phyloP scores from a whole-genome alignment of 306 rosid genomes.

The Ormosia semicastrata region DNA sequence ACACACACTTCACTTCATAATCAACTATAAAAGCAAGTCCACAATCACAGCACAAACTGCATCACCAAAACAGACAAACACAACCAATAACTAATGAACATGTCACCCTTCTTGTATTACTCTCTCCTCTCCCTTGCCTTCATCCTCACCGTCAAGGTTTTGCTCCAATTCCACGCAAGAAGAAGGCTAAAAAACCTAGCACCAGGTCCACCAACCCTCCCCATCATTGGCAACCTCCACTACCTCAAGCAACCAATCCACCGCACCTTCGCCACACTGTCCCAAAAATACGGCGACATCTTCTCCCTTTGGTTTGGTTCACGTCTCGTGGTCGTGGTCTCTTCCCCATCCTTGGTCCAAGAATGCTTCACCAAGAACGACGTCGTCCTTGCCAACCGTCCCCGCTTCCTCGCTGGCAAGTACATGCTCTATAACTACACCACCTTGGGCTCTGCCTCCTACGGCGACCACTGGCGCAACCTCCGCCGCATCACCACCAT shows the following conservation, averaged over 20 bases:
- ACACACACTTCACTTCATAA: too few species aligned
- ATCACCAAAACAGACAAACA: neutral
- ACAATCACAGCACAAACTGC: too few species aligned
- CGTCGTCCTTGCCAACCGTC: constrained; percentile 14
- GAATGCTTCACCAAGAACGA: constrained; percentile 28
- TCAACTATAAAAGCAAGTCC: too few species aligned
- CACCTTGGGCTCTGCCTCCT: constrained; percentile 4
- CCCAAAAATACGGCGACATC: constrained; percentile 18
- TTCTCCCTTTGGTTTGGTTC: constrained; percentile 30
- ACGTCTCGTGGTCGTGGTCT: constrained; percentile 21
- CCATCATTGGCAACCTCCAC: constrained; percentile 35
- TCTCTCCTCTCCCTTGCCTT: constrained; percentile 1
- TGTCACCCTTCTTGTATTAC: neutral
- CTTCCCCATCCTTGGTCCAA: constrained; percentile 8
- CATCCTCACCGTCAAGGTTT: neutral
- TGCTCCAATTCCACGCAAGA: constrained; percentile 16
- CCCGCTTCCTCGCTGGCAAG: constrained; percentile 6
- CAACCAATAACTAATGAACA: neutral
- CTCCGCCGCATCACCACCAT: constrained; percentile 30
- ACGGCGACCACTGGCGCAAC: constrained; percentile 39
- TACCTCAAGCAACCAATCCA: constrained; percentile 31
- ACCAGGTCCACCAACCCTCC: constrained; percentile 28
- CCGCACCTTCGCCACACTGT: constrained; percentile 12
- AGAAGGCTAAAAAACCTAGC: constrained; percentile 20
- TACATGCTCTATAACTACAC: constrained; percentile 23